Base-by-base conservation (phyloP, 2,329 filamentous ascomycete genomes). In the Mycosphaerelloides madeirae region DNA sequence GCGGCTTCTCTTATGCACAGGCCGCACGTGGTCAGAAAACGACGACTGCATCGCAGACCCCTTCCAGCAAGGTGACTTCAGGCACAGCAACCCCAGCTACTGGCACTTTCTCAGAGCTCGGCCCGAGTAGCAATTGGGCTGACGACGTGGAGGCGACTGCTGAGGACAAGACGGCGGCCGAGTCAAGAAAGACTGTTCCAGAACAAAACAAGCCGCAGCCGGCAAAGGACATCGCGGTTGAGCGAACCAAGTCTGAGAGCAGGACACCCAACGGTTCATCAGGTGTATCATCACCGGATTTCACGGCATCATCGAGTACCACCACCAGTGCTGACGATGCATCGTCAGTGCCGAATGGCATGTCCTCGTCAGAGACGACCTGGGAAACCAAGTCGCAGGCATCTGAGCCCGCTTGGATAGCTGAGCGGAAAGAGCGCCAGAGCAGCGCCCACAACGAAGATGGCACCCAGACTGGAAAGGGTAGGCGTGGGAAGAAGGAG, bases 1-100 rank as follows among this genome's bases (percentile, higher is more conserved):
- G 57, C 33, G 61, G 61, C 56, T 95, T 96, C 66, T 96, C 91
- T 48, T 97, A 97, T 69, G 91, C 91, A 60, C 89, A 95, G 77
- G 91, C 91, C 63, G 91, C 91, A 48, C 93, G 93, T 68, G 88
- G 90, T 62, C 79, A 84, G 59, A 71, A 78, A 44, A 63, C 75
- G 41, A 62, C 71, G 43, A 60, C 69, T 44, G 61, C 71, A 40
- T 65, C 72, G 39, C 67, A 71, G 48, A 59, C 69, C 44, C 63
- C 67, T 35, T 61, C 70, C 20, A 69, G 67, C 57, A 76, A 76
- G 60, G 63, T 65, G 15, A 57, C 65, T 9, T 71, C 72, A 16
- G 69, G 67, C 33, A 56, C 65, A 18, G 62, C 60, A 12, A 71
- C 68, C 31, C 65, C 71, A 19, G 63, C 68, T 16, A 69, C 67